Evolutionary conservation across 495 filamentous ascomycete species (phyloP).

Genomic region (Penicillium subrubescens): DNA sequence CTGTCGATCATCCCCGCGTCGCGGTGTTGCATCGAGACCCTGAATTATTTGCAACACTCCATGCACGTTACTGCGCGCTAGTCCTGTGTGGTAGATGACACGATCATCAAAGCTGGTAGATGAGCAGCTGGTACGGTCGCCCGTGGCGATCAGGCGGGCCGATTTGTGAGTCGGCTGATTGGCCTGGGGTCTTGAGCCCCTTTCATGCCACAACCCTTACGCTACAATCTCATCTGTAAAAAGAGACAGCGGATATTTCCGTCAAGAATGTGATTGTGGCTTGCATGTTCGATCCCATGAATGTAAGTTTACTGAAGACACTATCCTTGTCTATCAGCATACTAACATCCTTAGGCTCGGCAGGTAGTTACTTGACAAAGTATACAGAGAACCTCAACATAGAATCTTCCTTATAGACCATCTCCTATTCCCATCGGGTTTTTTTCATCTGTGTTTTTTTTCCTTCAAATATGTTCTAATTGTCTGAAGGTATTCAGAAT

Average conservation of each 20-base stretch:
- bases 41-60: not conserved
- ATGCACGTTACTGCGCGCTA: not conserved
- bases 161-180: not conserved
- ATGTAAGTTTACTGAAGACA: not conserved
- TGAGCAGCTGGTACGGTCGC: not conserved
- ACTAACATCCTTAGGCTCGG: too few relatives aligned
- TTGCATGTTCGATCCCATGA: not conserved
- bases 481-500: too few relatives aligned
- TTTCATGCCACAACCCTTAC: not conserved
- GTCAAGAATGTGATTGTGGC: not conserved
- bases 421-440: too few relatives aligned
- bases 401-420: too few relatives aligned
- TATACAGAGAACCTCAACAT: too few relatives aligned
- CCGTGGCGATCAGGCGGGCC: constrained; percentile 1
- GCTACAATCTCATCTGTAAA: not conserved
- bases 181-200: not conserved
- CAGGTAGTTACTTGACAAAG: too few relatives aligned
- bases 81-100: not conserved
- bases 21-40: constrained; percentile 14
- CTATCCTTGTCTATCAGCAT: too few relatives aligned
- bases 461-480: too few relatives aligned
- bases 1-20: constrained; percentile 29
- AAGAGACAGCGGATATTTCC: not conserved
- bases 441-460: too few relatives aligned
- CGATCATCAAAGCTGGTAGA: not conserved